Percentiles rank a stretch among this genome's conserved stretches.
phyloP scores from a whole-genome alignment of 2,329 filamentous ascomycete species.

The Fusarium sp. region DNA sequence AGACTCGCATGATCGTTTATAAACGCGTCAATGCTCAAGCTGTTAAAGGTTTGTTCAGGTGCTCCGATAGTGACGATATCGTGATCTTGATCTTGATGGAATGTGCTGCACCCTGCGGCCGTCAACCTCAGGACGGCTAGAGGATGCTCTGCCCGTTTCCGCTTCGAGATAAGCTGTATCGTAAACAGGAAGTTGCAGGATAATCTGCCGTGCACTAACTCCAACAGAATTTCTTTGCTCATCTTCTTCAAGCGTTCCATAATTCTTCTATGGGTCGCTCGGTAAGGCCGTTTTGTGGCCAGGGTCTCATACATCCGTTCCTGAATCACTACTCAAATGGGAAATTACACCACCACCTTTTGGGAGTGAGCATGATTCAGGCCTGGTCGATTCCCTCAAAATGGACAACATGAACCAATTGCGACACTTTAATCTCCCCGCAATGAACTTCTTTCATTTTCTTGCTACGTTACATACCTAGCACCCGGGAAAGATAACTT shows the following conservation, averaged over 20 bases:
- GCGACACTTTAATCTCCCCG: slow-evolving; percentile 27
- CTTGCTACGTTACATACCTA: slow-evolving; percentile 23
- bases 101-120: slow-evolving; percentile 37
- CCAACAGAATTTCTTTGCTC: not conserved
- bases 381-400: slow-evolving; percentile 29
- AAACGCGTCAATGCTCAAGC: slow-evolving; percentile 18
- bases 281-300: slow-evolving; percentile 38
- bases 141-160: slow-evolving; percentile 26
- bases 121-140: slow-evolving; percentile 39
- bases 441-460: slow-evolving; percentile 30
- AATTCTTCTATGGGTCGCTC: slow-evolving; percentile 36
- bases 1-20: slow-evolving; percentile 20
- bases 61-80: slow-evolving; percentile 2
- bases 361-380: slow-evolving; percentile 30
- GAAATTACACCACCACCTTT: slow-evolving; percentile 39
- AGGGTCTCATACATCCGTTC: slow-evolving; percentile 30
- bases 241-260: slow-evolving; percentile 36
- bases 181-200: slow-evolving; percentile 26
- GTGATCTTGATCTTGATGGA: not conserved
- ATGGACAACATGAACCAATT: slow-evolving; percentile 41
- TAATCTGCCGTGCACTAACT: slow-evolving; percentile 34
- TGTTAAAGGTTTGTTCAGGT: not conserved
- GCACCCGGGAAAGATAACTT: slow-evolving; percentile 9
- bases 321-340: slow-evolving; percentile 34
- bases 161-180: slow-evolving; percentile 32